Percentiles rank a stretch among this genome's conserved stretches.
These are phyloP conservation scores for Aspergillus sp. DNA, from an alignment of 2,329 filamentous ascomycete species.

Conservation along the genomic window DNA sequence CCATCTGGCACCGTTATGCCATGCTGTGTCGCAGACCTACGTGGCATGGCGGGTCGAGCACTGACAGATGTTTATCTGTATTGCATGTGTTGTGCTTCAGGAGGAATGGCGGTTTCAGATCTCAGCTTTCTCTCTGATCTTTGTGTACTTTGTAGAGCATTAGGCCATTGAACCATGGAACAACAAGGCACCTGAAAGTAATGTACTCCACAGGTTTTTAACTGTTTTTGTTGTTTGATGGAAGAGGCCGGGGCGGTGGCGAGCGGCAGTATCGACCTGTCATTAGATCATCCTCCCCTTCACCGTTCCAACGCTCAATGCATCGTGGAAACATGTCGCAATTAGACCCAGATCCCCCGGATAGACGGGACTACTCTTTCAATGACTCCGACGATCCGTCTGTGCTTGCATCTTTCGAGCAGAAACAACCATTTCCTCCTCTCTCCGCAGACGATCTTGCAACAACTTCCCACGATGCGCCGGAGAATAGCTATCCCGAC, in stretches of 20 bases:
- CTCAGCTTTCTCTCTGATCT: too few species aligned
- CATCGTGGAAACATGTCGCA: conserved; percentile 10
- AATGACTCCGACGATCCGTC: conserved; percentile 9
- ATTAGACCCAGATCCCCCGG: neutral
- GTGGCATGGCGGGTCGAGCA: neutral
- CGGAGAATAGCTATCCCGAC: conserved; percentile 16
- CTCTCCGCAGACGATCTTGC: conserved; percentile 25
- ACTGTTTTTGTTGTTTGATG: too few species aligned
- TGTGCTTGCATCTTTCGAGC: conserved; percentile 18
- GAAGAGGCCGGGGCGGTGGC: conserved; percentile 7
- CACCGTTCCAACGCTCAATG: too few species aligned
- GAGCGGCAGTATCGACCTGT: conserved; percentile 10
- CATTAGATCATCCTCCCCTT: too few species aligned
- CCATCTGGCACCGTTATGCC: neutral
- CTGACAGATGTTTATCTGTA: neutral
- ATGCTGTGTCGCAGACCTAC: neutral
- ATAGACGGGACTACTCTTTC: neutral
- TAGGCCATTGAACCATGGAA: too few species aligned
- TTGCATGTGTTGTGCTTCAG: neutral
- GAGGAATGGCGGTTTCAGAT: too few species aligned
- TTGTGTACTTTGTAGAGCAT: too few species aligned
- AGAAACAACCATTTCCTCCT: conserved; percentile 35
- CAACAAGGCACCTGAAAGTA: too few species aligned
- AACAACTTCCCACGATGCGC: conserved; percentile 10
- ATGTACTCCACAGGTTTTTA: too few species aligned